Percentiles rank a stretch among this genome's conserved stretches.
Evolutionary conservation across 441 rosid genomes (phyloP).

Genomic region (Corymbia citriodora): DNA sequence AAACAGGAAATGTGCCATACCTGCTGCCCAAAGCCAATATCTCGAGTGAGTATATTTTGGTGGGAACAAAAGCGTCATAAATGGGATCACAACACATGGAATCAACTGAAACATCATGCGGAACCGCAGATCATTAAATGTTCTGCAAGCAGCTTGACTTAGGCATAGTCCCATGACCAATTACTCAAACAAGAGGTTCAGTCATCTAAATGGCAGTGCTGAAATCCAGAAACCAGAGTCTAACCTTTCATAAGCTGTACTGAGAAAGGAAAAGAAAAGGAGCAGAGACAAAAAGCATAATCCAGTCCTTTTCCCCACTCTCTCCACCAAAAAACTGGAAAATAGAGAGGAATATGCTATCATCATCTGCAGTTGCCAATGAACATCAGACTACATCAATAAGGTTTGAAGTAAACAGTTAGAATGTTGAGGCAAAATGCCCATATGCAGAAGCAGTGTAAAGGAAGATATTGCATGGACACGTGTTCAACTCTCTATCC

Average conservation of each 20-base stretch:
- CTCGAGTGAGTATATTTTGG: constrained; percentile 74
- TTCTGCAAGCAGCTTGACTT: constrained; percentile 67
- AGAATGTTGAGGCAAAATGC: neutral
- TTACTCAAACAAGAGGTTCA: neutral
- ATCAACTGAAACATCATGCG: constrained; percentile 88
- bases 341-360: constrained; percentile 76
- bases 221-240: constrained; percentile 5
- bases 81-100: constrained; percentile 64
- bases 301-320: constrained; percentile 61
- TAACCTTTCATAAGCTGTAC: constrained; percentile 66
- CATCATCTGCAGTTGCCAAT: constrained; percentile 63
- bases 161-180: constrained; percentile 8
- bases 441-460: neutral
- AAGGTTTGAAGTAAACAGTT: neutral
- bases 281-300: constrained; percentile 50
- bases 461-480: neutral
- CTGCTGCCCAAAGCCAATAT: constrained; percentile 80
- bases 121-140: constrained; percentile 85
- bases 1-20: constrained; percentile 20
- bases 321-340: constrained; percentile 81
- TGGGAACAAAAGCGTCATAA: constrained; percentile 51
- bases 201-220: neutral
- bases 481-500: neutral
- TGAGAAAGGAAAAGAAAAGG: constrained; percentile 37
- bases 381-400: constrained; percentile 6